Evolutionary conservation across 306 rosid genomes (phyloP).

Genomic region (Clitoria ternatea): DNA sequence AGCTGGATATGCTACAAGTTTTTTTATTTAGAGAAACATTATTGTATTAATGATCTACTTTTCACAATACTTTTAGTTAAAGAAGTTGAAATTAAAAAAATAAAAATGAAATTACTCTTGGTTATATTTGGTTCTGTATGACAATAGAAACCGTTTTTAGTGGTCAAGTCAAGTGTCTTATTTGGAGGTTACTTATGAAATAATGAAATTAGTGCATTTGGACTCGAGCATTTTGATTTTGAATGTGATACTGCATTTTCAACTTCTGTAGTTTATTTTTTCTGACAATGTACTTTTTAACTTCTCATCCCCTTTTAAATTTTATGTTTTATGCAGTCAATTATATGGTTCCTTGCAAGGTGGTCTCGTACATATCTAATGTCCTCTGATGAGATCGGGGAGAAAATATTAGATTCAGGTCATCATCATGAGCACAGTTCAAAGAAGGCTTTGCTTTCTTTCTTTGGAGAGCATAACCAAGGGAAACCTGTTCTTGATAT

Average conservation of each 20-base stretch:
- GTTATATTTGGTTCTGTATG: not conserved
- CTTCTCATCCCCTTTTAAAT: constrained; percentile 17
- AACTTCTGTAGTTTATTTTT: not conserved
- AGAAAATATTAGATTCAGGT: constrained; percentile 41
- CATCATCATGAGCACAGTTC: constrained; percentile 41
- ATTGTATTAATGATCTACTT: not conserved
- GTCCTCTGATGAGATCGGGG: constrained; percentile 59
- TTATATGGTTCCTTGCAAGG: constrained; percentile 95
- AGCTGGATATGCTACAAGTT: not conserved
- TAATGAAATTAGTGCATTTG: not conserved
- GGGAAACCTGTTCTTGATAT: constrained; percentile 85
- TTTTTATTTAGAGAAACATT: constrained; percentile 10
- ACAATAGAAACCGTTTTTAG: not conserved
- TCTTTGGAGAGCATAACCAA: constrained; percentile 81
- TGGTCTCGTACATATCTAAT: constrained; percentile 89
- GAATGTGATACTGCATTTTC: constrained; percentile 8
- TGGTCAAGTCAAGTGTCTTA: not conserved
- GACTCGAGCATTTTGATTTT: not conserved
- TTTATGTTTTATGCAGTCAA: constrained; percentile 60
- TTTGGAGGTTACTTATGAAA: not conserved
- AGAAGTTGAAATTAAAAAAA: not conserved
- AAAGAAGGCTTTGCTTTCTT: constrained; percentile 48
- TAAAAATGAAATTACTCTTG: not conserved
- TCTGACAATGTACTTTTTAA: constrained; percentile 3
- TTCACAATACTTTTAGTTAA: not conserved